Percentiles rank a stretch among this genome's conserved stretches.
These are phyloP conservation scores for Penicillium palitans DNA, from an alignment of 2,329 filamentous ascomycete genomes.

Conservation along the genomic window DNA sequence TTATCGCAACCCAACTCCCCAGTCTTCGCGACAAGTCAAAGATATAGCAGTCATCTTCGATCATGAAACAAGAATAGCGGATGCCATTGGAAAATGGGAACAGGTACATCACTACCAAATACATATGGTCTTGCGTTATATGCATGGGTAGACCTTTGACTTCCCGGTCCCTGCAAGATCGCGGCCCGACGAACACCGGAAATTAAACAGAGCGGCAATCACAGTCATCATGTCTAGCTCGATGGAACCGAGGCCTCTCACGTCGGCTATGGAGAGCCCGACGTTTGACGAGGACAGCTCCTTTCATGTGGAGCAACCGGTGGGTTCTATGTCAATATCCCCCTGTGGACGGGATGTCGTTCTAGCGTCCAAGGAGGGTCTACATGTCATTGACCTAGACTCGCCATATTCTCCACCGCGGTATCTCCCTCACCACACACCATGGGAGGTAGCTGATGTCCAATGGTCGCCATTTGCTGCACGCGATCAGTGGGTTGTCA, in stretches of 20 bases:
- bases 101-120: neutral
- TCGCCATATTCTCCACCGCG: constrained; percentile 84
- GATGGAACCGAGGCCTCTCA: constrained; percentile 41
- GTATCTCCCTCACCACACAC: constrained; percentile 78
- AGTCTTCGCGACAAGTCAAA: neutral
- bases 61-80: constrained; percentile 1
- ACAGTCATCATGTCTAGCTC: constrained; percentile 34
- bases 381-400: constrained; percentile 90
- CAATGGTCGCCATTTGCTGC: constrained; percentile 94
- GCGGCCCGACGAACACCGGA: constrained; percentile 12
- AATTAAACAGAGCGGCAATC: constrained; percentile 8
- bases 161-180: constrained; percentile 6
- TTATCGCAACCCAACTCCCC: constrained; percentile 19
- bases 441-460: constrained; percentile 94
- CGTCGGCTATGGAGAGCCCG: constrained; percentile 74
- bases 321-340: constrained; percentile 90
- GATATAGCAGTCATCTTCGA: neutral
- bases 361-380: constrained; percentile 82
- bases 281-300: constrained; percentile 84
- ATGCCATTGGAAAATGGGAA: constrained; percentile 9
- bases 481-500: constrained; percentile 89
- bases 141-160: constrained; percentile 7
- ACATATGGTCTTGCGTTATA: neutral
- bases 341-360: constrained; percentile 88
- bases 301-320: constrained; percentile 75